Base-by-base conservation (phyloP, 1,284 basidiomycete genomes). In the Anthracocystis panici-leucophaei region DNA sequence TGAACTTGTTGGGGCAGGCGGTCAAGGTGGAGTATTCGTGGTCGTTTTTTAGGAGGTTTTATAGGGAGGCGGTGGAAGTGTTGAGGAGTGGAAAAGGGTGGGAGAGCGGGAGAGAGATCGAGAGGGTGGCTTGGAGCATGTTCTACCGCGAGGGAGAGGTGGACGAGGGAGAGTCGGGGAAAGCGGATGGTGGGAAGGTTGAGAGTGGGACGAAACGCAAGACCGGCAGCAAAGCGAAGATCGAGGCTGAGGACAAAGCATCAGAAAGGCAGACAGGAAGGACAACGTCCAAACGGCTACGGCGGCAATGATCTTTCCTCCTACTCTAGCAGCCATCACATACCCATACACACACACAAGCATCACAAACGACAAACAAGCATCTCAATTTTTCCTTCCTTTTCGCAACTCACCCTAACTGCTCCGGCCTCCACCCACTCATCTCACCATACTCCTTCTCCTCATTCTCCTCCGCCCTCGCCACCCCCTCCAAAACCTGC, bases 401-500 rank as follows among this genome's bases (percentile, higher is more conserved):
- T 6, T 4, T 5, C 10, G 14, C 11, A 12, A 5, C 10, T 5
- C 14, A 3, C 12, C 12, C n/a, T 20, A 60, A 60, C 49, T 65
- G 54, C 48, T 74, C 65, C 20, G 79, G 75, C 56, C 58, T 50
- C 83, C 83, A 84, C 8, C 63, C 56, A n/a, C 62, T 71, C 75
- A 84, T 77, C 44, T 67, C 64, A 7, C 67, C 59, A 57, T 85
- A 85, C 73, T 83, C 82, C 21, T 69, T 44, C 42, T 87, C 86
- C 42, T 84, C 82, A 46, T 81, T 82, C 51, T 83, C 84, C 1
- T 81, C 84, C 31, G 84, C 69, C 44, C 82, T 79, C 44, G 82
- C 79, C 12, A 86, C 73, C 23, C 81, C 83, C 8, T 86, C 86
- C 49, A 87, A 73, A 45, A 87, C 79, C 35, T 84, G 86, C 65